Conservation (phyloP, 768 basidiomycete species). For the Phylloporus scabripes region DNA sequence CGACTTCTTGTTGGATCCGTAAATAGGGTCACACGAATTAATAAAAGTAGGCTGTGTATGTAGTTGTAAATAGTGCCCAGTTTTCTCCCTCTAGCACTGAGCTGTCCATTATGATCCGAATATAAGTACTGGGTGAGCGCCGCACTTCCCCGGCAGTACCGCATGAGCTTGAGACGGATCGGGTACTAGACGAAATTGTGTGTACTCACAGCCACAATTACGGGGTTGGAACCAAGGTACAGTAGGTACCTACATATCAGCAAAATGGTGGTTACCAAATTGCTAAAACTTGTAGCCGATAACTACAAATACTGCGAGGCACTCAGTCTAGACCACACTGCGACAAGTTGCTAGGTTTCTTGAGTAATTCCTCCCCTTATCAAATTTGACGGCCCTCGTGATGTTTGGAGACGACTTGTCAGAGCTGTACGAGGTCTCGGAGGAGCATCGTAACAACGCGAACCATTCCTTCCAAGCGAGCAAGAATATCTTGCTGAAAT, state of each 20-base stretch:
- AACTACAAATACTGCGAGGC: conserved; percentile 24
- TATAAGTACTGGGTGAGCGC: too few species aligned
- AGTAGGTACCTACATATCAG: too few species aligned
- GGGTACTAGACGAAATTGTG: too few species aligned
- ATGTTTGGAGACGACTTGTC: conserved; percentile 28
- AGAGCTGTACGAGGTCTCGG: conserved; percentile 15
- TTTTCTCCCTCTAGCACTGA: background rate
- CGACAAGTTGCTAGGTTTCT: background rate
- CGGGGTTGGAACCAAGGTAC: too few species aligned
- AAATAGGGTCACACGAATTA: background rate
- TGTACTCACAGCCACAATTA: too few species aligned
- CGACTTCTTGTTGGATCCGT: conserved; percentile 35
- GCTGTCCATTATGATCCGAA: background rate
- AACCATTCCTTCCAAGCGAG: conserved; percentile 30
- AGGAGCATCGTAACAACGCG: conserved; percentile 14
- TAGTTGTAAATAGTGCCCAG: background rate
- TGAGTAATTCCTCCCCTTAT: conserved; percentile 1
- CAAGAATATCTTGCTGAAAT: conserved; percentile 75
- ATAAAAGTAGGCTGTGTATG: background rate
- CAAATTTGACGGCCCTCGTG: background rate
- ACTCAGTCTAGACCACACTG: background rate
- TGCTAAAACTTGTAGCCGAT: conserved; percentile 22
- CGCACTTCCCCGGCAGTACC: too few species aligned
- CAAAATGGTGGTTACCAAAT: too few species aligned
- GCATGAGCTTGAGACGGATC: too few species aligned